Evolutionary conservation across 768 basidiomycete genomes (phyloP).

Genomic region (Boletus eberwhitei): DNA sequence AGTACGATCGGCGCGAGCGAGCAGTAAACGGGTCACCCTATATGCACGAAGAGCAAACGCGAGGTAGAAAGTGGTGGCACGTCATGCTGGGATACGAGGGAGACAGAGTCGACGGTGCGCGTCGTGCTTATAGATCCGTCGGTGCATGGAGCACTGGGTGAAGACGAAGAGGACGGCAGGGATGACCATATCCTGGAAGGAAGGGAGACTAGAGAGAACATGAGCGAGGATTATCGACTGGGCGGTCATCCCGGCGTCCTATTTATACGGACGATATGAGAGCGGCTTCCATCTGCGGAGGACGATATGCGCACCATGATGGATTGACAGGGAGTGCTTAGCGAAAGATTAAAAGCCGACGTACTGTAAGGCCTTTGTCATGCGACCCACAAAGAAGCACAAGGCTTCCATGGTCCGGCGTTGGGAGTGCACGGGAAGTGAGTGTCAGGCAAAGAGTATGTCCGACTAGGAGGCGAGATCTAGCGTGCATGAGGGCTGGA

Average conservation of each 20-base stretch:
- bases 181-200: constrained; percentile 6
- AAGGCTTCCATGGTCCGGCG: constrained; percentile 11
- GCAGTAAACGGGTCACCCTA: constrained; percentile 48
- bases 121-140: constrained; percentile 21
- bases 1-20: constrained; percentile 8
- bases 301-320: constrained; percentile 14
- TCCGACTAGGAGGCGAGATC: constrained; percentile 11
- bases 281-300: constrained; percentile 23
- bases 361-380: constrained; percentile 26
- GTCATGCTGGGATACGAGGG: constrained; percentile 21
- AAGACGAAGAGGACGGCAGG: not conserved
- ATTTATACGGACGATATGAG: constrained; percentile 27
- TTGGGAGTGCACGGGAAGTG: constrained; percentile 1
- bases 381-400: constrained; percentile 29
- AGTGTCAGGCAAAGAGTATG: constrained; percentile 10
- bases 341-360: constrained; percentile 26
- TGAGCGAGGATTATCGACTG: constrained; percentile 10
- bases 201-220: constrained; percentile 15
- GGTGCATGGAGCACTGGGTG: constrained; percentile 10
- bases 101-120: constrained; percentile 20
- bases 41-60: constrained; percentile 60
- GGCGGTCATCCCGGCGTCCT: constrained; percentile 4
- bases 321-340: constrained; percentile 17
- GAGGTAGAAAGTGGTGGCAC: constrained; percentile 44
- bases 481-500: constrained; percentile 12